Evolutionary conservation across 2,329 filamentous ascomycete genomes (phyloP).

Genomic region (Fusarium albosuccineum): DNA sequence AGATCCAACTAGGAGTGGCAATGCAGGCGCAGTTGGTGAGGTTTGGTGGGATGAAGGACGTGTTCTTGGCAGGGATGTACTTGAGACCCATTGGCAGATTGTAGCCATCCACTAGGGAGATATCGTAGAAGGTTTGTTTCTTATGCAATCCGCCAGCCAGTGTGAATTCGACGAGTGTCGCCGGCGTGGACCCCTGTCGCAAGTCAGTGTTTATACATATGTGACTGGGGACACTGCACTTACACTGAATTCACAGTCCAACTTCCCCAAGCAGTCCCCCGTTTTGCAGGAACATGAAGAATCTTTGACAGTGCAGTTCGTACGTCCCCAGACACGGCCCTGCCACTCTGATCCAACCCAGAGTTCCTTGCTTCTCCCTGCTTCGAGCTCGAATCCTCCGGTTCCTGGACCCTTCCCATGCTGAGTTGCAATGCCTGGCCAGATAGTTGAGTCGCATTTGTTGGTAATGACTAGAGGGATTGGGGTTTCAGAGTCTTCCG

Average conservation of each 20-base stretch:
- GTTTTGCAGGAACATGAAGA: constrained; percentile 78
- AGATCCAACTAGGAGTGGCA: constrained; percentile 73
- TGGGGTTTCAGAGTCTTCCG: constrained; percentile 45
- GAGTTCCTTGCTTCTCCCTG: constrained; percentile 70
- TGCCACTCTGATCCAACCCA: constrained; percentile 82
- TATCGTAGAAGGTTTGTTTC: constrained; percentile 83
- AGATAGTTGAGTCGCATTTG: constrained; percentile 77
- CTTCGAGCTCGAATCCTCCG: constrained; percentile 75
- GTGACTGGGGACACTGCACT: constrained; percentile 47
- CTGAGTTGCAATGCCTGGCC: constrained; percentile 82
- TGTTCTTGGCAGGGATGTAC: constrained; percentile 71
- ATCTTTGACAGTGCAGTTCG: constrained; percentile 82
- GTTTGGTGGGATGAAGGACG: constrained; percentile 78
- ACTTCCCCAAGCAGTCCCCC: constrained; percentile 79
- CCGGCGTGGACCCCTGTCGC: constrained; percentile 76
- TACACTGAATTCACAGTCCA: constrained; percentile 78
- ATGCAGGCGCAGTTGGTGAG: constrained; percentile 83
- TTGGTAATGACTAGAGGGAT: constrained; percentile 78
- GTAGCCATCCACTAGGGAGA: constrained; percentile 87
- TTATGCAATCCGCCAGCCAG: constrained; percentile 73
- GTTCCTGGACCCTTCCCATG: constrained; percentile 74
- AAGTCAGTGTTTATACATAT: constrained; percentile 12
- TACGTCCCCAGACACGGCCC: constrained; percentile 85
- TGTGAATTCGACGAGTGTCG: constrained; percentile 85
- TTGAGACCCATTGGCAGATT: constrained; percentile 78